These are phyloP conservation scores for Podila verticillata DNA, from an alignment of 192 early-diverging fungal species.

Conservation along the genomic window DNA sequence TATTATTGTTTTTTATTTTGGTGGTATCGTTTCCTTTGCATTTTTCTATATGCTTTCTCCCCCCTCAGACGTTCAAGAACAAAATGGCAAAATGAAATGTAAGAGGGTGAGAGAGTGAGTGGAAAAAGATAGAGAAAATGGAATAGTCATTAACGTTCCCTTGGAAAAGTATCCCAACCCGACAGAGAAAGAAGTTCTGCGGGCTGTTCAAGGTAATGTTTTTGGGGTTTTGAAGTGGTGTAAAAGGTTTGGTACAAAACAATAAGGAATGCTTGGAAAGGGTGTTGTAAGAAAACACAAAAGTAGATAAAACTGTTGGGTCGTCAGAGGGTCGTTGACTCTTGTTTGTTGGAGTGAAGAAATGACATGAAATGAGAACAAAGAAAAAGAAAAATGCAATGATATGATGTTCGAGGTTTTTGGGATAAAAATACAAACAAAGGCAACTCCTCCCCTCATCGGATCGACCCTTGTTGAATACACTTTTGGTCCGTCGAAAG, in stretches of 20 bases:
- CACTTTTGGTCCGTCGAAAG: conserved; percentile 1
- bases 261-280: not conserved
- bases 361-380: not conserved
- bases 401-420: not conserved
- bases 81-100: too few species aligned
- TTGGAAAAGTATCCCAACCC: not conserved
- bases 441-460: conserved; percentile 5
- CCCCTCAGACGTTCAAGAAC: too few species aligned
- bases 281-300: not conserved
- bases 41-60: not conserved
- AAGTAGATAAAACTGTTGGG: not conserved
- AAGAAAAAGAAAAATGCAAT: not conserved
- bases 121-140: not conserved
- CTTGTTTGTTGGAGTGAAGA: not conserved
- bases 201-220: not conserved
- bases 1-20: conserved; percentile 1
- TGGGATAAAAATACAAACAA: conserved; percentile 5
- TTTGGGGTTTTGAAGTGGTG: not conserved
- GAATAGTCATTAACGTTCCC: conserved; percentile 2
- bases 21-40: not conserved
- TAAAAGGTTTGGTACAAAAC: conserved; percentile 1
- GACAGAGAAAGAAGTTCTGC: not conserved
- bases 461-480: conserved; percentile 20
- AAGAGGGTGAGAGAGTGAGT: too few species aligned
- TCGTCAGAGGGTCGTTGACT: not conserved